phyloP scores from a whole-genome alignment of 495 filamentous ascomycete species.

The Cairneyella variabilis region DNA sequence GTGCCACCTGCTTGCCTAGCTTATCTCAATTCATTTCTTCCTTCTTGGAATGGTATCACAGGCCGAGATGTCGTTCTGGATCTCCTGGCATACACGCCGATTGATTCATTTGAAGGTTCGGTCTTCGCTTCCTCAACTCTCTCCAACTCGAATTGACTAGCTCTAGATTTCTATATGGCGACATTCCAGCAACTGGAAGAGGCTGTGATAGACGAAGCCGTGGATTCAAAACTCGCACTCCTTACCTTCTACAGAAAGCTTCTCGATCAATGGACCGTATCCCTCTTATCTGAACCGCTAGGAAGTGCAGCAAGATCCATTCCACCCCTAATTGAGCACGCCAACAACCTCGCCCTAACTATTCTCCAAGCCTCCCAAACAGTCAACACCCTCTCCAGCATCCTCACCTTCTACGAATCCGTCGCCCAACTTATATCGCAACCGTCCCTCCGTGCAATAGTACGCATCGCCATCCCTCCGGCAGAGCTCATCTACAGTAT shows the following conservation, averaged over 20 bases:
- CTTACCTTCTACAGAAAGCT: constrained; percentile 70
- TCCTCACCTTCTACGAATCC: constrained; percentile 68
- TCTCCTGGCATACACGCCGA: constrained; percentile 59
- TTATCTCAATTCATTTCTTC: constrained; percentile 61
- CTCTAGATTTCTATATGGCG: constrained; percentile 44
- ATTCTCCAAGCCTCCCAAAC: constrained; percentile 45
- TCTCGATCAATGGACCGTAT: constrained; percentile 63
- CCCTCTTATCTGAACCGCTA: constrained; percentile 30
- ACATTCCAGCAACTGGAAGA: constrained; percentile 57
- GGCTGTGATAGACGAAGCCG: constrained; percentile 47
- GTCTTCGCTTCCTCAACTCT: background rate
- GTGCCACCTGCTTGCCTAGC: constrained; percentile 56
- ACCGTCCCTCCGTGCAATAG: constrained; percentile 39
- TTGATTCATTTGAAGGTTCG: constrained; percentile 55
- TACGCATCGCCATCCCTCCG: constrained; percentile 64
- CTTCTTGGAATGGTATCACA: constrained; percentile 63
- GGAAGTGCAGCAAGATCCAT: constrained; percentile 33
- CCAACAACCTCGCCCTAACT: constrained; percentile 59
- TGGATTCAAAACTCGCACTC: constrained; percentile 48
- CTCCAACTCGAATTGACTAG: constrained; percentile 13
- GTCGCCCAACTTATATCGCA: constrained; percentile 53
- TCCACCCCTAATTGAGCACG: constrained; percentile 48
- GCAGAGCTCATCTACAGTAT: constrained; percentile 67
- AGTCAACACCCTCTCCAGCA: constrained; percentile 37
- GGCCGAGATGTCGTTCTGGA: constrained; percentile 59